phyloP scores from a whole-genome alignment of 441 rosid species.

The Erodium moschatum region DNA sequence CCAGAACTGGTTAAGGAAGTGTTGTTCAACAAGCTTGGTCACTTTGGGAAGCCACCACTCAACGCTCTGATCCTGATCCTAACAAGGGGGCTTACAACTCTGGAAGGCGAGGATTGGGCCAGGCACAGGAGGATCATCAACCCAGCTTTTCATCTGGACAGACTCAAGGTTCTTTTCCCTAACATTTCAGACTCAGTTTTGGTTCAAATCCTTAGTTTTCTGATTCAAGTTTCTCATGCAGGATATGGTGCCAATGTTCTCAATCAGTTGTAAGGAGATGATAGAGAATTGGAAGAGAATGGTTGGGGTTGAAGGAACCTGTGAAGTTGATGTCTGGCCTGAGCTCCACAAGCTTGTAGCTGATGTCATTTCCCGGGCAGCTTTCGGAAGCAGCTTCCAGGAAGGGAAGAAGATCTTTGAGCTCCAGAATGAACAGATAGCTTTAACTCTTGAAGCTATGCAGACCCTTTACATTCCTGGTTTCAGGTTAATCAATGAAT shows the following conservation, averaged over 20 bases:
- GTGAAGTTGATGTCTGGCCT: constrained; percentile 45
- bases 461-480: constrained; percentile 38
- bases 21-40: constrained; percentile 36
- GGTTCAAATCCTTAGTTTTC: neutral
- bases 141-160: constrained; percentile 42
- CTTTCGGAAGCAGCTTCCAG: constrained; percentile 42
- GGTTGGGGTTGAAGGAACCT: constrained; percentile 21
- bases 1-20: constrained; percentile 33
- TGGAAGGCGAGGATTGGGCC: constrained; percentile 44
- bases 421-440: constrained; percentile 31
- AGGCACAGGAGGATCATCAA: constrained; percentile 32
- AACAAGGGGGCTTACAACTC: constrained; percentile 30
- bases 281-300: constrained; percentile 37
- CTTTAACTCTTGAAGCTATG: constrained; percentile 30
- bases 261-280: constrained; percentile 29
- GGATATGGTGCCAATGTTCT: constrained; percentile 33
- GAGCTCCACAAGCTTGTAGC: constrained; percentile 35
- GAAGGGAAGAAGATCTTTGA: constrained; percentile 40
- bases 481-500: constrained; percentile 28
- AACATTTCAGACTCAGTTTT: neutral
- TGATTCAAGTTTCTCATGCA: constrained; percentile 8
- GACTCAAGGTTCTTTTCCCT: constrained; percentile 30
- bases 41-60: constrained; percentile 32
- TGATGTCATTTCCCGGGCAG: constrained; percentile 39
- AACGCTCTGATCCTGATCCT: constrained; percentile 30